Conservation (phyloP, 805 yeast species). For the Suhomyces emberorum region DNA sequence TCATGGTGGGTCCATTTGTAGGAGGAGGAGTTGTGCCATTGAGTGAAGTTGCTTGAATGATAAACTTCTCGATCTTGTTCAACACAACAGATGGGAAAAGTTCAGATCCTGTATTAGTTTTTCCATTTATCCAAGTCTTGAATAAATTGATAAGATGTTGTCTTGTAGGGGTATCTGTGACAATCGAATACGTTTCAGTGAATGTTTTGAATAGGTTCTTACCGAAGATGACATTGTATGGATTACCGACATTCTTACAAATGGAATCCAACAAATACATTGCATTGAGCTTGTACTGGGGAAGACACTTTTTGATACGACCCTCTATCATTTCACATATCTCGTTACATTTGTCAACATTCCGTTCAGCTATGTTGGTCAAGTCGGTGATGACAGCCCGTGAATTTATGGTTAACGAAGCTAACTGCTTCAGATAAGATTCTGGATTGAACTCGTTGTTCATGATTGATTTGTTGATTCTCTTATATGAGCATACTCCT, state of each 20-base stretch:
- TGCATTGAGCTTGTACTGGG: conserved; percentile 32
- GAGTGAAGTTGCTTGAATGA: conserved; percentile 36
- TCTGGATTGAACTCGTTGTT: conserved; percentile 4
- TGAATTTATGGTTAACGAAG: conserved; percentile 35
- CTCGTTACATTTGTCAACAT: conserved; percentile 28
- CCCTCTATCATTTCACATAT: conserved; percentile 35
- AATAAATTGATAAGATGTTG: conserved; percentile 39
- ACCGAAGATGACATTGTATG: conserved; percentile 39
- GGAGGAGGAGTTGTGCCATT: conserved; percentile 11
- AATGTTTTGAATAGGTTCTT: conserved; percentile 31
- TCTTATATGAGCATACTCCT: background rate
- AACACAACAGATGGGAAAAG: conserved; percentile 30
- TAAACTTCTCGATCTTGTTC: conserved; percentile 34
- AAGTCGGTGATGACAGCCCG: conserved; percentile 38
- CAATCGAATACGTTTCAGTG: conserved; percentile 38
- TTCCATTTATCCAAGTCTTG: conserved; percentile 38
- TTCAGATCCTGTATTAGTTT: conserved; percentile 32
- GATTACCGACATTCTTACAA: conserved; percentile 42
- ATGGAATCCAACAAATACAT: conserved; percentile 42
- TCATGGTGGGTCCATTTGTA: background rate
- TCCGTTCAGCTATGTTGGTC: conserved; percentile 35
- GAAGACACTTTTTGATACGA: conserved; percentile 35
- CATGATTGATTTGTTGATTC: background rate
- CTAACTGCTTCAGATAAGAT: conserved; percentile 27
- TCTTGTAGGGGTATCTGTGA: conserved; percentile 38